A percentile compares a stretch with the other conserved stretches of the same genome.
Conservation (phyloP, 345 rosid genomes). For the Brassica rapa region DNA sequence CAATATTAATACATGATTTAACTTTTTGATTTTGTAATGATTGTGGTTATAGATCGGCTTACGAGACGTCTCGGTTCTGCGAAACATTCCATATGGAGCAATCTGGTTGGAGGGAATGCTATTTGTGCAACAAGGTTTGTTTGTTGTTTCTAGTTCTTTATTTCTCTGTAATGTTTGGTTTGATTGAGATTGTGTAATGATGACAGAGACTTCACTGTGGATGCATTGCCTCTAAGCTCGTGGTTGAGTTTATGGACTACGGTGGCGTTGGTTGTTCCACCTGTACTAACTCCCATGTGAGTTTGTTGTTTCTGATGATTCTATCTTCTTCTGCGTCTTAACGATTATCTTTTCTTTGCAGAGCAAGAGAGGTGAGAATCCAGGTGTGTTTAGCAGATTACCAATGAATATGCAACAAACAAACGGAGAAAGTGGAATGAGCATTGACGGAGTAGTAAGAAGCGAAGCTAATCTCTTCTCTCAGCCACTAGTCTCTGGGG, state of each 20-base stretch:
- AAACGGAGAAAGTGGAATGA: conserved; percentile 39
- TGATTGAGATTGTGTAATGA: conserved; percentile 19
- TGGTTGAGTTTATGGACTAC: conserved; percentile 66
- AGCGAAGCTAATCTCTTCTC: conserved; percentile 49
- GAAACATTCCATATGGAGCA: conserved; percentile 75
- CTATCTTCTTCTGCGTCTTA: background rate
- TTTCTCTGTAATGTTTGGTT: conserved; percentile 14
- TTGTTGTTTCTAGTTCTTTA: background rate
- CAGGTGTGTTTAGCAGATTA: conserved; percentile 49
- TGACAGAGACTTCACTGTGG: conserved; percentile 90
- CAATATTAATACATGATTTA: background rate
- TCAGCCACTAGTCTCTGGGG: conserved; percentile 38
- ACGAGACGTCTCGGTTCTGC: conserved; percentile 64
- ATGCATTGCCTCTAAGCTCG: conserved; percentile 64
- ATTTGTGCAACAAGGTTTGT: conserved; percentile 58
- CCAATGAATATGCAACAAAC: conserved; percentile 42
- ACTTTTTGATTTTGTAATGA: conserved; percentile 10
- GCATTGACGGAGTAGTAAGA: conserved; percentile 29
- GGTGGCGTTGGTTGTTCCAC: conserved; percentile 79
- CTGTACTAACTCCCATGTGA: conserved; percentile 57
- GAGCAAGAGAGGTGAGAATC: conserved; percentile 50
- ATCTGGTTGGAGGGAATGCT: conserved; percentile 93
- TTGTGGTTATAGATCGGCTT: conserved; percentile 59
- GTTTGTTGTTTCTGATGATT: conserved; percentile 31
- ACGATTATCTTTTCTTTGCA: conserved; percentile 8